These are phyloP conservation scores for Mucor mucedo DNA, from an alignment of 371 early-diverging fungal genomes.

Conservation along the genomic window DNA sequence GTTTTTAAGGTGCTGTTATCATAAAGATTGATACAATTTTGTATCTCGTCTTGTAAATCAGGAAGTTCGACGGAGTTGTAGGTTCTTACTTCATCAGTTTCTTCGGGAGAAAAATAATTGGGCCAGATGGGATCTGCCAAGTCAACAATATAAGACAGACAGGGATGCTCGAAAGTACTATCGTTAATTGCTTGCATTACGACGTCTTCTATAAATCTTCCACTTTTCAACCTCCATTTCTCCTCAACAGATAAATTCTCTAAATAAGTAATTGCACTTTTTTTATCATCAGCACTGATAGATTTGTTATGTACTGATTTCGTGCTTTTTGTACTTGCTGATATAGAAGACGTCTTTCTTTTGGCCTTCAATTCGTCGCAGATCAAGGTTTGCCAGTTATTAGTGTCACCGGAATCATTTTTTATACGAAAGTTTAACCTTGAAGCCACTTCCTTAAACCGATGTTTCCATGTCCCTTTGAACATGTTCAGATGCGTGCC, in stretches of 20 bases:
- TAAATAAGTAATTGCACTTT: slow-evolving; percentile 10
- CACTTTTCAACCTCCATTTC: slow-evolving; percentile 20
- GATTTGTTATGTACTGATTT: slow-evolving; percentile 6
- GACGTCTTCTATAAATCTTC: slow-evolving; percentile 14
- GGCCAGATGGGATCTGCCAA: slow-evolving; percentile 14
- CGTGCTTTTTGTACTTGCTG: slow-evolving; percentile 3
- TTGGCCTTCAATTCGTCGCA: slow-evolving; percentile 11
- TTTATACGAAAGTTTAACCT: slow-evolving; percentile 13
- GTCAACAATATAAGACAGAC: slow-evolving; percentile 19
- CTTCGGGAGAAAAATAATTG: slow-evolving; percentile 19
- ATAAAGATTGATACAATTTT: slow-evolving; percentile 10
- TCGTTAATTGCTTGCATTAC: slow-evolving; percentile 11
- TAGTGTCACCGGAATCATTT: slow-evolving; percentile 13
- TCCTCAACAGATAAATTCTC: slow-evolving; percentile 4
- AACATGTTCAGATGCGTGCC: slow-evolving; percentile 15
- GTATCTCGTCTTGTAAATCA: slow-evolving; percentile 13
- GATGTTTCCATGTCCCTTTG: slow-evolving; percentile 14
- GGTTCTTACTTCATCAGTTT: slow-evolving; percentile 17
- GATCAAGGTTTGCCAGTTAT: slow-evolving; percentile 15
- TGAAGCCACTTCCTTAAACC: slow-evolving; percentile 7
- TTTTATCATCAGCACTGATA: slow-evolving; percentile 7
- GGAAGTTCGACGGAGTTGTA: slow-evolving; percentile 15
- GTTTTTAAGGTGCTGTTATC: slow-evolving; percentile 9
- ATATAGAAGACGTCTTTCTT: slow-evolving; percentile 9
- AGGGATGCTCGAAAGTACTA: slow-evolving; percentile 11